These are phyloP conservation scores for Lomentospora prolificans DNA, from an alignment of 2,329 filamentous ascomycete genomes.

Conservation along the genomic window DNA sequence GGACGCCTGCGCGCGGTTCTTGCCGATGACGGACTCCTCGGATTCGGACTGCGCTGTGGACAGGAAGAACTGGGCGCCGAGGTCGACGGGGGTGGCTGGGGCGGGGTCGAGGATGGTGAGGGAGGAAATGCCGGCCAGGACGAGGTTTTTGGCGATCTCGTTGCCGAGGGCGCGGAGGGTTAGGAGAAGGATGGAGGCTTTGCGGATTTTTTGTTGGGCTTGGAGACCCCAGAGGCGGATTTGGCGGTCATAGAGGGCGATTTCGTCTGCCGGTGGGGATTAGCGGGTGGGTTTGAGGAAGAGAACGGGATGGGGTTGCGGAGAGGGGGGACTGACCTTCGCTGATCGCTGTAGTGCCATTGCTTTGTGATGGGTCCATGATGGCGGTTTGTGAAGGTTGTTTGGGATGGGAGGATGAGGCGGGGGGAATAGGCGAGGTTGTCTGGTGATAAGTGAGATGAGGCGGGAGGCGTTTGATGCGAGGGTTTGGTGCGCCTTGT, in stretches of 20 bases:
- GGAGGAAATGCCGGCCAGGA: constrained; percentile 83
- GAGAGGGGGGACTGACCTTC: constrained; percentile 19
- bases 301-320: background rate
- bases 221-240: constrained; percentile 96
- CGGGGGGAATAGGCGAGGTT: background rate
- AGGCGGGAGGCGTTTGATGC: background rate
- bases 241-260: constrained; percentile 93
- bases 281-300: background rate
- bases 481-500: background rate
- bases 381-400: background rate
- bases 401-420: background rate
- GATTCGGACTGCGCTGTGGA: constrained; percentile 28
- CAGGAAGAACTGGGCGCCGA: constrained; percentile 78
- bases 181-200: constrained; percentile 80
- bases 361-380: constrained; percentile 1
- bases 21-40: constrained; percentile 48
- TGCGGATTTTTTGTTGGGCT: constrained; percentile 86
- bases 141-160: constrained; percentile 95
- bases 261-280: constrained; percentile 58
- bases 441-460: background rate
- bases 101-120: constrained; percentile 81
- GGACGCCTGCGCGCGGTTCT: constrained; percentile 77
- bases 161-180: constrained; percentile 81
- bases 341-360: constrained; percentile 17
- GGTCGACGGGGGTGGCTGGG: constrained; percentile 64